A percentile compares a stretch with the other conserved stretches of the same genome.
Evolutionary conservation across 306 rosid species (phyloP).

Genomic region (Lathyrus oleraceus): DNA sequence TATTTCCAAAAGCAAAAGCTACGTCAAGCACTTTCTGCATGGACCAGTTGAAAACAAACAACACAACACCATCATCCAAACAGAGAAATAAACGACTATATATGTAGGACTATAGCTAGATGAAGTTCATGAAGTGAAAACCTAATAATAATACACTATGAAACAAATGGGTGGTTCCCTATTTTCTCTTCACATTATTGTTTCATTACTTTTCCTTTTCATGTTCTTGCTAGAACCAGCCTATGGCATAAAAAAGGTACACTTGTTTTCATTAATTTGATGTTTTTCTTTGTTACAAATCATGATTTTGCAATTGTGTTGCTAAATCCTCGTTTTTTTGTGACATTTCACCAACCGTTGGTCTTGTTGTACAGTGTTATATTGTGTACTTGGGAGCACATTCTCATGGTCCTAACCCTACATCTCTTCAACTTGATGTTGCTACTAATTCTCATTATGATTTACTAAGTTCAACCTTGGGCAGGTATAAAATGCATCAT

Average conservation of each 20-base stretch:
- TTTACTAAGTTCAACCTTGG: conserved; percentile 35
- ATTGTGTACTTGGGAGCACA: conserved; percentile 46
- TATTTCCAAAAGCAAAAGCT: background rate
- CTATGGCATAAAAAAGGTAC: conserved; percentile 39
- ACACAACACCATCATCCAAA: background rate
- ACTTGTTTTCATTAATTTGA: background rate
- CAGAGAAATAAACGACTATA: background rate
- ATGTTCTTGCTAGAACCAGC: conserved; percentile 16
- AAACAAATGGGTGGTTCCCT: conserved; percentile 21
- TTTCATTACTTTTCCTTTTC: conserved; percentile 21
- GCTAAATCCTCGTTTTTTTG: background rate
- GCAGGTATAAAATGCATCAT: conserved; percentile 28
- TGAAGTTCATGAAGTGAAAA: background rate
- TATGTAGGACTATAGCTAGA: background rate
- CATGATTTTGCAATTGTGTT: background rate
- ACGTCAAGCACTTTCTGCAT: background rate
- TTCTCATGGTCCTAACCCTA: conserved; percentile 44
- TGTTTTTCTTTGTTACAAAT: background rate
- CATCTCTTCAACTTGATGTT: conserved; percentile 30
- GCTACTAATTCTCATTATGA: conserved; percentile 38
- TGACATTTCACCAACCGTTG: background rate
- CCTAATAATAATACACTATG: background rate
- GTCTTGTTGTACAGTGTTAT: conserved; percentile 37
- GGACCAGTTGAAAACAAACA: background rate
- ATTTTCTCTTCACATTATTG: conserved; percentile 16